Evolutionary conservation across 139 green algal genomes (phyloP).

Genomic region (Tetraselmis striata): DNA sequence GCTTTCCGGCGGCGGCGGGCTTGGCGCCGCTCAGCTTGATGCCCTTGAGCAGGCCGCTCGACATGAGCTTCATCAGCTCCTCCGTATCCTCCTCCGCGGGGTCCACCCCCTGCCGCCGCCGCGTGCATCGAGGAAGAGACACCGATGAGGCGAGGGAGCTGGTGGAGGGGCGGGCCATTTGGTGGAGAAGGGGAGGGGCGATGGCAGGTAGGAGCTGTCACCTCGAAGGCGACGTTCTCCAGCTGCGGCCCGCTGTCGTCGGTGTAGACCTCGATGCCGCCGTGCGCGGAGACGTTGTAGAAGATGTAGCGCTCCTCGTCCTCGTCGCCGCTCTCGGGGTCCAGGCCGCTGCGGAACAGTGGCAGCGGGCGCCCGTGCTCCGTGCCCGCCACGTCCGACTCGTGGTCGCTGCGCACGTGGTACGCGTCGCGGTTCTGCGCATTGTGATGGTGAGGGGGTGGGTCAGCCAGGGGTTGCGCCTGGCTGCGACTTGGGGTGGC

Average conservation of each 20-base stretch:
- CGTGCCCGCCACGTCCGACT: neutral
- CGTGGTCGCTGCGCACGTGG: neutral
- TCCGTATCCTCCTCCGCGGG: neutral
- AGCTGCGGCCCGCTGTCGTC: neutral
- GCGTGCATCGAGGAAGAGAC: too few relatives aligned
- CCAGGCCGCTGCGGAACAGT: neutral
- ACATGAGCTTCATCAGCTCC: neutral
- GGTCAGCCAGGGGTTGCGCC: too few relatives aligned
- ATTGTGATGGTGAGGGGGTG: too few relatives aligned
- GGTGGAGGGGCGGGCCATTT: too few relatives aligned
- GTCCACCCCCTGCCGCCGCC: neutral
- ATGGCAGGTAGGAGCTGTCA: too few relatives aligned
- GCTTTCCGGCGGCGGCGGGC: too few relatives aligned
- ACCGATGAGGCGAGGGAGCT: too few relatives aligned
- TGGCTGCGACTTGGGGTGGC: too few relatives aligned
- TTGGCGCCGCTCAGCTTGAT: neutral
- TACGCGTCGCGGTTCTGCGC: neutral
- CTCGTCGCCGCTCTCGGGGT: neutral
- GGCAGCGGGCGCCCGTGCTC: neutral
- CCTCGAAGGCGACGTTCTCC: neutral
- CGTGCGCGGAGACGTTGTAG: neutral
- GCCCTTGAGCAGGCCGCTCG: neutral
- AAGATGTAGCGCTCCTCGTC: neutral
- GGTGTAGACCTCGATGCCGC: neutral
- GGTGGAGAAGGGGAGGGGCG: too few relatives aligned